Base-by-base conservation (phyloP, 257 asterid species). In the Craterostigma plantagineum region DNA sequence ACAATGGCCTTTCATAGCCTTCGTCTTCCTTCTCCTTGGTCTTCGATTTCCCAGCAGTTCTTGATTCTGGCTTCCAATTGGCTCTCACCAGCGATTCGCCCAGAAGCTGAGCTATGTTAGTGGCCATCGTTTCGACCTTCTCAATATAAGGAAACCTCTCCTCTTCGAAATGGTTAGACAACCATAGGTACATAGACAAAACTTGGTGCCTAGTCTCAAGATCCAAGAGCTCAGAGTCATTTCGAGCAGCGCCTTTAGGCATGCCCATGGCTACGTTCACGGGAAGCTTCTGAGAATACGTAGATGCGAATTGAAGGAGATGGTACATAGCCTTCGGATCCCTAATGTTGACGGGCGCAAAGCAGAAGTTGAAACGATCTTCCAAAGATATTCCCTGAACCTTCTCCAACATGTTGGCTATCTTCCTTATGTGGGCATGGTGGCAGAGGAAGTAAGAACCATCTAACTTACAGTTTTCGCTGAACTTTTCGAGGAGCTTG, bases 181-280 rank as follows among this genome's bases (percentile, higher is more conserved):
- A 59, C 98, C 98, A 87, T 43, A 82, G 55, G 63, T 87, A 87
- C 93, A 79, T 79, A 0, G 98, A 76, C 62, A 87, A 49, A 16
- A 87, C 93, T 66, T 81, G 93, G 67, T 87, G 94, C 75, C 72
- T 72, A 10, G 81, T 69, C 72, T 87, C 98, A 23, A 87, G 98
- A 68, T 82, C 98, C 72, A 82, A 63, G 50, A 87, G 95, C 77
- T 87, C 98, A 0, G 85, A 36, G 63, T 82, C 98, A 59, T 66
- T 82, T 35, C 80, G 71, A 45, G 98, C 98, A 42, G 78, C 69
- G 54, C 58, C 45, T 35, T 67, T 73, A 8, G 97, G 95, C 60
- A 81, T 58, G 30, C 95, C 93, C 97, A 87, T 82, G 14, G 97
- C 74, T 56, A 87, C 68, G 60, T 65, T 71, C n/a, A 81, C 95